Evolutionary conservation across 306 rosid species (phyloP), one percentile per base, ranked within the genome.

Genomic region (Luffa aegyptiaca): DNA sequence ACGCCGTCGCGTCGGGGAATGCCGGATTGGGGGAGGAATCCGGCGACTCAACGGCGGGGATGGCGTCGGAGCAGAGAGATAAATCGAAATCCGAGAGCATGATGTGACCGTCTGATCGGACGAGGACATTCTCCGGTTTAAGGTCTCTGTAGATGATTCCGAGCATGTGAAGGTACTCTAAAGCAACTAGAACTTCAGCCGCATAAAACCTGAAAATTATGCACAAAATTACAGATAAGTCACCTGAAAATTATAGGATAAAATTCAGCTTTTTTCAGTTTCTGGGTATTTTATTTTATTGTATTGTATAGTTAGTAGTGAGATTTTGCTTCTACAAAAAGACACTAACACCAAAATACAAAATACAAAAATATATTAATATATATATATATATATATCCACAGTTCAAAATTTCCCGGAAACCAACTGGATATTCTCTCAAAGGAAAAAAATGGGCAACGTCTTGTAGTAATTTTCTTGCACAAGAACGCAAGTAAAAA

Each of bases 51-150:
- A 95, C 97, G 82, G 91, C 96, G 8, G 99, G 93, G 89, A 89
- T 87, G 52, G 99, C 96, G 49, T 91, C 84, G 0, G 96, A 90
- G 78, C 97, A 90, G 0, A 95, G 79, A 0, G 97, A 95, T 21
- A 95, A 93, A 86, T 95, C 99, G 26, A 95, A 95, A 79, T 95
- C 99, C 3, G 99, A 93, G 77, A 95, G 92, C 99, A 95, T 95
- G 88, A 95, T 93, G 82, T 95, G 99, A 87, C 99, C 99, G 89
- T 95, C 99, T 2, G 99, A 93, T 90, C 97, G 87, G 57, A 95
- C 97, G 12, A 95, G 85, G 80, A 95, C 99, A 84, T 95, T 95
- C 80, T 95, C 99, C 0, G 99, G 99, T 79, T 95, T 95, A 5
- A 95, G 83, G 86, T 95, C 99, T 52, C 99, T 86, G 93, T 93